Evolutionary conservation across 2,329 filamentous ascomycete genomes (phyloP), one percentile per base, ranked within the genome.

Genomic region (Decorospora gaudefroyi): DNA sequence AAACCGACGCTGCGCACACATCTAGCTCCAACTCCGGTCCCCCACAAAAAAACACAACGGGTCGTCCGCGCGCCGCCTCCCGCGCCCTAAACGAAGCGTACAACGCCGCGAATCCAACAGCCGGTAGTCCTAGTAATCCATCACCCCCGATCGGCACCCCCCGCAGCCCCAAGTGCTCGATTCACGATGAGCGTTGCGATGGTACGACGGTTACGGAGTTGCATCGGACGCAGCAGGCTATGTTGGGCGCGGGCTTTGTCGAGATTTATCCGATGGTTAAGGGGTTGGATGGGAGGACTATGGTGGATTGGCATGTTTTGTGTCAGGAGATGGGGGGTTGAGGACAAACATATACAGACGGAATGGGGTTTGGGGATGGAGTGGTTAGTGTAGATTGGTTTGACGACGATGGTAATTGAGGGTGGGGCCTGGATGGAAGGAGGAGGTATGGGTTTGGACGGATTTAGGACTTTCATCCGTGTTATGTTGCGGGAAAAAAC

Each of bases 241-340:
- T 27, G 5, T 10, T 28, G 13, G 25, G 12, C 0, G 16, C n/a
- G 0, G 61, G 58, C 0, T 62, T 66, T 26, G 34, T 22, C n/a
- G 58, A 59, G 1, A 11, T 35, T 10, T 52, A 57, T 16, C 61
- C 64, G 1, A 21, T 52, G 25, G 28, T 61, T 3, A 8, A 39
- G 19, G 31, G 42, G 9, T 29, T 13, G 1, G 49, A 38, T 3
- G 57, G 41, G 0, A 43, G 59, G 30, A 23, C 41, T 3, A 62
- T 66, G 52, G 38, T 65, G 2, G 59, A 67, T 35, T 67, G 63
- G 64, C 12, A 11, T 10, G 33, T 8, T 37, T 12, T 67, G 22
- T 15, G 52, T 13, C 52, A 65, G 51, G 57, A 57, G 52, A 49
- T 18, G 42, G 46, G 22, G 23, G 30, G 42, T 2, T 46, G 30